Base-by-base conservation (phyloP, 139 green algal genomes). In the Chlorella vulgaris region DNA sequence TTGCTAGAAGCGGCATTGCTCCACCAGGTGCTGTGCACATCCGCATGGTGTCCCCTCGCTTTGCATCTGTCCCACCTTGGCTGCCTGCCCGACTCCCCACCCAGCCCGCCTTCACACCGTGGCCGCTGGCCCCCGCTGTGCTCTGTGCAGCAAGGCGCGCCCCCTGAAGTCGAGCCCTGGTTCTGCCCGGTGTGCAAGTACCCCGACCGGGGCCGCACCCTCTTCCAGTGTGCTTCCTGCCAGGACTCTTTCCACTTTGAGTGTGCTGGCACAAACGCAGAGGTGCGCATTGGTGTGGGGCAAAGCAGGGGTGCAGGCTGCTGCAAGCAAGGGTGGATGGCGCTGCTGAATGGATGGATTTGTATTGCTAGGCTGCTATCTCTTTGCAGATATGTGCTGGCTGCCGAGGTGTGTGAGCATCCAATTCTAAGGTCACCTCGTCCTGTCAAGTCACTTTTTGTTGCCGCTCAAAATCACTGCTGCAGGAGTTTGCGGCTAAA, bases 181-280 rank as follows among this genome's bases (percentile, higher is more conserved):
- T 81, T 70, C 60, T 89, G 85, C 82, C 84, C 84, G 42, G 75
- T 89, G 35, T 89, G 85, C 82, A 74, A 85, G 74, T 76, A 65
- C 39, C 82, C 85, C 33, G 85, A 89, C 66, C 69, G 78, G n/a
- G 85, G 82, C 33, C 66, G 85, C 31, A 50, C 83, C 36, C 71
- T 88, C 28, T 40, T 88, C 39, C 42, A 70, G 40, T 92, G 89
- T 61, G 85, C 79, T 43, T n/a, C n/a, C 61, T 92, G 89, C 83
- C 78, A 85, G 42, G 42, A 76, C 33, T 89, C 84, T 76, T 90
- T 87, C 55, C 89, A 92, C 67, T 81, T 83, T 43, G 76, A 80
- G 38, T 92, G 89, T 60, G 73, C 83, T 7, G 85, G 83, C 65
- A 82, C 80, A 50, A 82, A 81, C n/a, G 47, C 67, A 10, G 76